phyloP scores from a whole-genome alignment of 352 stramenopile genomes.

The Globisporangium polare region DNA sequence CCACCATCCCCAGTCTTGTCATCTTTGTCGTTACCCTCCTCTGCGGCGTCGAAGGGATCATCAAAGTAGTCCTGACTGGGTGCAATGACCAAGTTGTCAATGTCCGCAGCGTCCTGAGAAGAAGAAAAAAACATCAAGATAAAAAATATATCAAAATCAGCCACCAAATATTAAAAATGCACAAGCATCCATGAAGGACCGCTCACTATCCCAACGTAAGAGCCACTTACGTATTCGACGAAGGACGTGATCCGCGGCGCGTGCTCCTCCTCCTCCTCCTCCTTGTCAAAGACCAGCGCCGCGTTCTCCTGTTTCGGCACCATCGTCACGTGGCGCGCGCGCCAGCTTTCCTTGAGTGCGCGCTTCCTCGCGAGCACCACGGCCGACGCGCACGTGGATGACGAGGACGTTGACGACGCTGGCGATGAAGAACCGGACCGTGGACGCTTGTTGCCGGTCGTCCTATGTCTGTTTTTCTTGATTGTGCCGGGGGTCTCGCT shows the following conservation, averaged over 20 bases:
- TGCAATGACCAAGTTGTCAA: conserved; percentile 12
- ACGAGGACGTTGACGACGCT: conserved; percentile 10
- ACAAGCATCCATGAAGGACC: not conserved
- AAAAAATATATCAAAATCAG: not conserved
- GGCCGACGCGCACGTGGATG: conserved; percentile 10
- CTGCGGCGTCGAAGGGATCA: conserved; percentile 4
- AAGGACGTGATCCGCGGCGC: conserved; percentile 14
- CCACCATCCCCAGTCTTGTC: not conserved
- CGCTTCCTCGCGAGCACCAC: conserved; percentile 14
- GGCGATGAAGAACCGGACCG: conserved; percentile 7
- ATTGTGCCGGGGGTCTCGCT: conserved; percentile 4
- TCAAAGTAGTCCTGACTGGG: conserved; percentile 22
- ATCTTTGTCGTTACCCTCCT: not conserved
- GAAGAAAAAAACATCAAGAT: not conserved
- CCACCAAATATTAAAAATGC: too few relatives aligned
- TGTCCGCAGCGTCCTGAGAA: conserved; percentile 16
- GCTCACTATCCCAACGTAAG: not conserved
- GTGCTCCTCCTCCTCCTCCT: conserved; percentile 8
- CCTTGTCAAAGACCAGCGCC: not conserved
- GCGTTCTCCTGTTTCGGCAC: not conserved
- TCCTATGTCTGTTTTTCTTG: not conserved
- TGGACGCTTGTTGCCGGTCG: not conserved
- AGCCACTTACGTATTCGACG: conserved; percentile 17
- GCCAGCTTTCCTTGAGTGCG: conserved; percentile 10
- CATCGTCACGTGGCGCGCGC: not conserved